Percentiles rank a stretch among this genome's conserved stretches.
These are phyloP conservation scores for Ophiostoma tasmaniense DNA, from an alignment of 2,329 filamentous ascomycete genomes.

Conservation along the genomic window DNA sequence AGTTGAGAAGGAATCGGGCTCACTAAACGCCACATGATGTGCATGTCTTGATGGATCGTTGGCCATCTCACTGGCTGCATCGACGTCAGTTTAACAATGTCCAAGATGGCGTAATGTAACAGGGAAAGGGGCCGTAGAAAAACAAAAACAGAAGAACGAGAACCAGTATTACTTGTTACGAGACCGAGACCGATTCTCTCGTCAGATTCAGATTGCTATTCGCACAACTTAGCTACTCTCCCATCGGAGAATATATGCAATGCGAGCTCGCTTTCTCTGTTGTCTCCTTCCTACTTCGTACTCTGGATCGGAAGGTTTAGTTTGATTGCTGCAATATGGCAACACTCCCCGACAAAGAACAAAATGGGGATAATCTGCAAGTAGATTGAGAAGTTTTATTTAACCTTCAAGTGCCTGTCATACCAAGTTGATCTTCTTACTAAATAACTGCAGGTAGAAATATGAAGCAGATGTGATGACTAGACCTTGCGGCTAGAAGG, in stretches of 20 bases:
- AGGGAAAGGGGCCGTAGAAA: not conserved
- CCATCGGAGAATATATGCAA: not conserved
- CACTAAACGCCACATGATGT: not conserved
- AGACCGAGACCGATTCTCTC: not conserved
- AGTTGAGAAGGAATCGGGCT: not conserved
- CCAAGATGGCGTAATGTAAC: not conserved
- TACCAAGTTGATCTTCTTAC: not conserved
- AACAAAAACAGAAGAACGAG: no score
- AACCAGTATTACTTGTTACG: not conserved
- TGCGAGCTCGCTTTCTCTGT: not conserved
- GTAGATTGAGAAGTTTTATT: not conserved
- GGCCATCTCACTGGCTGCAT: not conserved
- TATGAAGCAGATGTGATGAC: not conserved
- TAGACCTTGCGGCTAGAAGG: not conserved
- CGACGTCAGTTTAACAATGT: not conserved
- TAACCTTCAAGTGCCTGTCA: not conserved
- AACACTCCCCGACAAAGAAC: not conserved
- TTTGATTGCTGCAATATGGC: not conserved
- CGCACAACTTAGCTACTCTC: not conserved
- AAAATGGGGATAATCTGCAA: not conserved
- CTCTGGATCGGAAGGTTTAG: not conserved
- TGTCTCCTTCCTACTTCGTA: not conserved
- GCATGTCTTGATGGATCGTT: not conserved
- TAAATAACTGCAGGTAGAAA: not conserved
- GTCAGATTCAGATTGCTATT: not conserved